Evolutionary conservation across 2,329 filamentous ascomycete genomes (phyloP), one percentile per base, ranked within the genome.

Genomic region (Pestalotiopsis fici): DNA sequence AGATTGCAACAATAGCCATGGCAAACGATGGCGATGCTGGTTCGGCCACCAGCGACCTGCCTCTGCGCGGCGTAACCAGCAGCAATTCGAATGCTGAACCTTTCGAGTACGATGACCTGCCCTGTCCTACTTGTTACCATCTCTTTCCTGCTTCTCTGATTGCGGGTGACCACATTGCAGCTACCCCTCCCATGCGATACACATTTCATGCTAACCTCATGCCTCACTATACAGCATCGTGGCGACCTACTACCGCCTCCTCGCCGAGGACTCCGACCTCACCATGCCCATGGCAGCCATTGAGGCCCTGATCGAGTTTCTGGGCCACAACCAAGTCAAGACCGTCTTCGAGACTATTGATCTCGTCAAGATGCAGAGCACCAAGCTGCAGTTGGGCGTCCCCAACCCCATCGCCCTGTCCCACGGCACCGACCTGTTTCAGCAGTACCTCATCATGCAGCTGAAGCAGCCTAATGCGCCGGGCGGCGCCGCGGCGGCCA

Each of bases 261-360:
- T 89, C 62, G 78, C 81, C 69, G 83, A 86, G 64, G 94, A 98
- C 78, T 87, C 92, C 12, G 93, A 97, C 69, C 87, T 98, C 65
- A 98, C 95, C 43, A 98, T 97, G 89, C 95, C 96, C 70, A 93
- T 99, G 66, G 96, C 96, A 23, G 94, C 95, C 68, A 97, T 97
- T 77, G 93, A 97, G 82, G 91, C 94, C 31, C 87, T 99, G 68
- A 96, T 98, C 72, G 89, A 92, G 76, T 91, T 96, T 69, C 92
- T 98, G 68, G 91, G 91, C 76, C 87, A 92, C 71, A 92, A 91
- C 59, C 90, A 91, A 69, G 91, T 94, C 6, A 92, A 91, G 25
- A 99, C 96, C 67, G 93, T 97, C 74, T 95, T 92, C 82, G 96
- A 99, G 83, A 98, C 95, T 43, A 91, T 98, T 77, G 91, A 95